These are phyloP conservation scores for Phytopythium litorale DNA, from an alignment of 352 stramenopile genomes.

Conservation along the genomic window DNA sequence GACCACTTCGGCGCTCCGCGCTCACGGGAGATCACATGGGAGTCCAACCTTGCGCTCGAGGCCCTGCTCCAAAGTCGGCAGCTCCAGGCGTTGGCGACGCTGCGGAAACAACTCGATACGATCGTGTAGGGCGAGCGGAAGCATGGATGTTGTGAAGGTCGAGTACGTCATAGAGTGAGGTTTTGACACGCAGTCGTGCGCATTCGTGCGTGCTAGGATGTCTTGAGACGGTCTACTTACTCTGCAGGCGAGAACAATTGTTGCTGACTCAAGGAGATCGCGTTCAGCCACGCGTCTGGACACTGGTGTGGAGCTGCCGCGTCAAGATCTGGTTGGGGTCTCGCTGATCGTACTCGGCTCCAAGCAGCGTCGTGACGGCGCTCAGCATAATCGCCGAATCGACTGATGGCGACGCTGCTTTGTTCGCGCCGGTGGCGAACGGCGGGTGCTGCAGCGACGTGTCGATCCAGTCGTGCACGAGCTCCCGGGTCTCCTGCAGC, in stretches of 20 bases:
- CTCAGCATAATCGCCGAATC: slow-evolving; percentile 17
- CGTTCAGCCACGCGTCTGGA: slow-evolving; percentile 4
- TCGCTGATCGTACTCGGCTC: slow-evolving; percentile 40
- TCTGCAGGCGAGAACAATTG: neutral
- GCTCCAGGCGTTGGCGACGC: slow-evolving; percentile 25
- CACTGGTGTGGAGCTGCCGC: slow-evolving; percentile 21
- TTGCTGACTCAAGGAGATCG: neutral
- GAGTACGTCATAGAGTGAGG: slow-evolving; percentile 5
- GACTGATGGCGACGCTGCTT: neutral
- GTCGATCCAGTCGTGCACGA: slow-evolving; percentile 28
- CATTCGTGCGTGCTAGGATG: neutral
- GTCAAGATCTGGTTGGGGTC: slow-evolving; percentile 47
- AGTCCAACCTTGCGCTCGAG: slow-evolving; percentile 32
- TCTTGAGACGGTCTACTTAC: neutral
- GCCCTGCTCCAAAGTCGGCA: slow-evolving; percentile 33
- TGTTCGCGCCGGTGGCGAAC: slow-evolving; percentile 10
- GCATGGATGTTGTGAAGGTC: neutral
- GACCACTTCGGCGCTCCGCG: neutral
- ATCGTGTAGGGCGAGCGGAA: slow-evolving; percentile 14
- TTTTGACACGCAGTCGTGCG: neutral
- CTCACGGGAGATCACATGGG: slow-evolving; percentile 10
- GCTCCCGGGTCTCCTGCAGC: slow-evolving; percentile 39
- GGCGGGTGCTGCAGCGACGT: slow-evolving; percentile 33
- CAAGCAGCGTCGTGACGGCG: slow-evolving; percentile 33
- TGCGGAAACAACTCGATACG: slow-evolving; percentile 35